Conservation (phyloP, 1,139 yeast genomes). For the Scheffersomyces cryptocercus region DNA sequence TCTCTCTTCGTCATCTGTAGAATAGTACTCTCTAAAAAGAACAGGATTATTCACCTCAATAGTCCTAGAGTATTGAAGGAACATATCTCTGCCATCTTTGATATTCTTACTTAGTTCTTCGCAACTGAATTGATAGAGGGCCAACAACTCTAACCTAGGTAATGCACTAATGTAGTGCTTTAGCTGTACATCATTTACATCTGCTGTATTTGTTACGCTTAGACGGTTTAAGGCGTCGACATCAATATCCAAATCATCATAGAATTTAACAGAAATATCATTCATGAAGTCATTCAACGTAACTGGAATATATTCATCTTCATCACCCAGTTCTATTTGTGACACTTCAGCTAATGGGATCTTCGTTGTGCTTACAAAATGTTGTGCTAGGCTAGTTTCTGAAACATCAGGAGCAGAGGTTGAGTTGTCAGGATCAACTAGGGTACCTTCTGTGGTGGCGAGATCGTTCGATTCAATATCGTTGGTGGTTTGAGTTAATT, state of each 20-base stretch:
- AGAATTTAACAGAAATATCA: conserved; percentile 52
- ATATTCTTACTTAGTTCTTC: conserved; percentile 53
- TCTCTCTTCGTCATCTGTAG: conserved; percentile 36
- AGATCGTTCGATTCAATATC: background rate
- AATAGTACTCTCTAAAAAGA: conserved; percentile 48
- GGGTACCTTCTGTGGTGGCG: too few relatives aligned
- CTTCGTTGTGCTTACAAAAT: conserved; percentile 18
- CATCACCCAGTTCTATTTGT: conserved; percentile 11
- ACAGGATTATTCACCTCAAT: conserved; percentile 50
- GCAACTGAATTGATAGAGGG: conserved; percentile 50
- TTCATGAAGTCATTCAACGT: conserved; percentile 43
- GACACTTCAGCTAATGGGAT: conserved; percentile 33
- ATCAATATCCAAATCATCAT: conserved; percentile 50
- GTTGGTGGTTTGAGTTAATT: conserved; percentile 2
- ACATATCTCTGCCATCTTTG: conserved; percentile 46
- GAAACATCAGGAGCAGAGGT: background rate
- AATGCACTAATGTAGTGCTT: conserved; percentile 37
- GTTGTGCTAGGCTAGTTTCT: conserved; percentile 1
- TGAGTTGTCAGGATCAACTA: too few relatives aligned
- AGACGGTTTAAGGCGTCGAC: conserved; percentile 24
- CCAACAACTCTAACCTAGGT: conserved; percentile 39
- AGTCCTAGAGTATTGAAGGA: conserved; percentile 43
- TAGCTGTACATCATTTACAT: conserved; percentile 12
- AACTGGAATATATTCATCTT: conserved; percentile 31
- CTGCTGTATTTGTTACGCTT: conserved; percentile 21